phyloP scores from a whole-genome alignment of 805 yeast species.

The Metschnikowia similis region DNA sequence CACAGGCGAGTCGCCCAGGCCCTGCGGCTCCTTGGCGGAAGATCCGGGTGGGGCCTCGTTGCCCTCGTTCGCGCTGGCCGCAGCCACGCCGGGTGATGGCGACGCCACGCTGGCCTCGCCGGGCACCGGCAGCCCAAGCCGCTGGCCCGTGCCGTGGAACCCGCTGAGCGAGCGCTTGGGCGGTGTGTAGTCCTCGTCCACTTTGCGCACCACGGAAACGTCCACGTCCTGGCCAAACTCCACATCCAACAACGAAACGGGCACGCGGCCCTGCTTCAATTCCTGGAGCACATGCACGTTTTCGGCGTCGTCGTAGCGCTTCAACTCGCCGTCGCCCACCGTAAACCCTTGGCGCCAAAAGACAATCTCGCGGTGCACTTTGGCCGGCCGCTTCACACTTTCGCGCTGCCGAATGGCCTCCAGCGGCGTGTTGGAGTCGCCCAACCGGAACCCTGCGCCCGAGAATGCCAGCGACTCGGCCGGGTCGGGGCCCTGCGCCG shows the following conservation, averaged over 20 bases:
- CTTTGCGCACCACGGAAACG: slow-evolving; percentile 74
- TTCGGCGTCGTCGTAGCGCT: slow-evolving; percentile 88
- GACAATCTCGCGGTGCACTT: slow-evolving; percentile 76
- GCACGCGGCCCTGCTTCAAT: slow-evolving; percentile 87
- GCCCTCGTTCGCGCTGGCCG: slow-evolving; percentile 9
- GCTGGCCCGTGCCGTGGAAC: slow-evolving; percentile 72
- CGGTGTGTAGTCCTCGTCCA: slow-evolving; percentile 76
- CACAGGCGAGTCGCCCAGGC: slow-evolving; percentile 64
- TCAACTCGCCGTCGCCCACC: slow-evolving; percentile 85
- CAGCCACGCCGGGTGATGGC: neutral
- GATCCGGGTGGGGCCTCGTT: slow-evolving; percentile 4
- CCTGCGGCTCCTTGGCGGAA: slow-evolving; percentile 8
- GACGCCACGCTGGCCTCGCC: slow-evolving; percentile 41
- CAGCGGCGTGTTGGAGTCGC: slow-evolving; percentile 41
- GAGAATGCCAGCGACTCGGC: slow-evolving; percentile 28
- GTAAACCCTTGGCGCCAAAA: slow-evolving; percentile 97
- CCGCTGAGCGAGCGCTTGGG: slow-evolving; percentile 63
- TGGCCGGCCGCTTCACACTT: slow-evolving; percentile 26
- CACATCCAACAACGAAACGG: slow-evolving; percentile 75
- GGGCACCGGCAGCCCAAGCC: slow-evolving; percentile 88
- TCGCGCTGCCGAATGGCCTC: slow-evolving; percentile 30
- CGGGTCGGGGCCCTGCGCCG: slow-evolving; percentile 21
- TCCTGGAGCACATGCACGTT: slow-evolving; percentile 75
- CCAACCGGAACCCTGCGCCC: slow-evolving; percentile 53
- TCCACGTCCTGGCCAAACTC: slow-evolving; percentile 91